A percentile compares a stretch with the other conserved stretches of the same genome.
phyloP scores from a whole-genome alignment of 768 basidiomycete species.

The Leucosporidium scottii region DNA sequence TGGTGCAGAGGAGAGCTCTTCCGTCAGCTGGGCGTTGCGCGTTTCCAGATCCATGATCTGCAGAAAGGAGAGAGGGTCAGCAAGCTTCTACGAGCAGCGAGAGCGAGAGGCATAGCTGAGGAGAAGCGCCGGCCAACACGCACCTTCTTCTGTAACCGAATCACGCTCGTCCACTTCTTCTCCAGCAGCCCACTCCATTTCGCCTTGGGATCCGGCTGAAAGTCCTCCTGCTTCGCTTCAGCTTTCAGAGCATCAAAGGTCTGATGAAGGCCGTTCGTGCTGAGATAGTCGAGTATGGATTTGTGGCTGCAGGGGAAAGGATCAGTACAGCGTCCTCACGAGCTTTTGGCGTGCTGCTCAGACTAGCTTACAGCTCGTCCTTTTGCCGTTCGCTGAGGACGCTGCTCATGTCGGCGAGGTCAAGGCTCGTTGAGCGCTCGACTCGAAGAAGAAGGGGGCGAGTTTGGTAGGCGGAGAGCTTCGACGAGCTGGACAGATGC shows the following conservation, averaged over 20 bases:
- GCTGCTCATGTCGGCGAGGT: slow-evolving; percentile 14
- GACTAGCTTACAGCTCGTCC: slow-evolving; percentile 27
- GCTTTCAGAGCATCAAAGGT: slow-evolving; percentile 34
- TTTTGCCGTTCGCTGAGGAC: slow-evolving; percentile 30
- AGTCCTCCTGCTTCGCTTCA: slow-evolving; percentile 46
- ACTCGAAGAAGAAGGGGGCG: too few relatives aligned
- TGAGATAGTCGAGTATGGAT: slow-evolving; percentile 44
- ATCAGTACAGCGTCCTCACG: neutral
- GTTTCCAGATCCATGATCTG: slow-evolving; percentile 95
- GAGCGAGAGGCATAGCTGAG: neutral
- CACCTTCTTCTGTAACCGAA: slow-evolving; percentile 91
- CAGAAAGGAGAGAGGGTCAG: neutral
- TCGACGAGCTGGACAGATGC: too few relatives aligned
- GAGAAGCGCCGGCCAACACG: neutral
- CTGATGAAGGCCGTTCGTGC: slow-evolving; percentile 36
- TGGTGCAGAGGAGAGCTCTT: slow-evolving; percentile 58
- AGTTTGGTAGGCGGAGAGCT: too few relatives aligned
- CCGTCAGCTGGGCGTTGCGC: slow-evolving; percentile 64
- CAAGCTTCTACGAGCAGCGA: neutral
- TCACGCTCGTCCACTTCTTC: slow-evolving; percentile 98
- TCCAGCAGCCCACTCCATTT: slow-evolving; percentile 80
- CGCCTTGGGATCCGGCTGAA: slow-evolving; percentile 75
- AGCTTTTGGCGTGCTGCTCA: neutral
- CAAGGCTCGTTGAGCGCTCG: neutral
- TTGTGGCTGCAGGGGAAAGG: slow-evolving; percentile 37